Evolutionary conservation across 1,284 basidiomycete genomes (phyloP), one percentile per base, ranked within the genome.

Genomic region (Volvariella volvacea): DNA sequence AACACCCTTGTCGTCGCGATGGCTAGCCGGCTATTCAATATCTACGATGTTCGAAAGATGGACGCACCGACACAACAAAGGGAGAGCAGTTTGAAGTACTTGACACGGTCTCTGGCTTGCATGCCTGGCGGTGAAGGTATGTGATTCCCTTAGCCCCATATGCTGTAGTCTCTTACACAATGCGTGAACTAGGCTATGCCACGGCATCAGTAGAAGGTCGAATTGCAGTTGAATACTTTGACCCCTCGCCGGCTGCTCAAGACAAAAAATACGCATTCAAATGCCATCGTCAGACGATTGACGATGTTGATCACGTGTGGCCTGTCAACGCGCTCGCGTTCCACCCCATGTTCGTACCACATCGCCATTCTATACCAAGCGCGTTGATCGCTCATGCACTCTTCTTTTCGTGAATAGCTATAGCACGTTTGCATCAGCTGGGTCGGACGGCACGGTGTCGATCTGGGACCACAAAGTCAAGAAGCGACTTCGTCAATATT

Each of bases 381-480:
- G 37, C 17, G 34, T 37, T 46, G 8, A 43, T 32, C 36, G 15
- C 31, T 22, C 19, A 16, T 39, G 6, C 21, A 12, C 36, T 8
- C 36, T 15, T 42, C n/a, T 15, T 16, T 34, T 44, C 20, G 34
- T n/a, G 15, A 7, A 16, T 9, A 91, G 88, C 15, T 87, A 88
- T 66, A 95, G 93, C 60, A 97, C 95, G 0, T 98, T 99, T 58
- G 92, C 90, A 0, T 93, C 92, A 0, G 88, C 87, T 2, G 95
- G 94, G 22, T 95, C 92, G 0, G 94, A 98, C 63, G 84, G 83
- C 1, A 85, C 88, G 3, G 84, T 95, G 32, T 92, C 90, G 0
- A 82, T 98, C 48, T 99, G 95, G 95, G 96, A 99, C 61, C 91
- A 96, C 62, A 85, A 86, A 50, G 88, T 94, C 39, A 98, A 97